phyloP scores from a whole-genome alignment of 1,139 yeast species.

The Saccharomycopsis hybrid region DNA sequence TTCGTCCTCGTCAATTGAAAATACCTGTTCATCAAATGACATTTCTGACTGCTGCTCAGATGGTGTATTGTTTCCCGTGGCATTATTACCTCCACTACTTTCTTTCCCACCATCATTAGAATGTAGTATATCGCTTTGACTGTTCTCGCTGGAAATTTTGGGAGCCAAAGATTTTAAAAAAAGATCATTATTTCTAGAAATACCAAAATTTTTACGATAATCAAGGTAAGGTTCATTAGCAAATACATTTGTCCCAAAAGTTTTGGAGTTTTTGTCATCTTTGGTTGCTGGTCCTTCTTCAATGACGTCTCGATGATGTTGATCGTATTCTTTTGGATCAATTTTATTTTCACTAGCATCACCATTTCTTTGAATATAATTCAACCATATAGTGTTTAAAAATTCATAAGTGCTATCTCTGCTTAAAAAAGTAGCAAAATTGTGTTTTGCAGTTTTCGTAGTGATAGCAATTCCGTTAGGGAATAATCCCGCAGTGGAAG shows the following conservation, averaged over 20 bases:
- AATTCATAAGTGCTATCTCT: conserved; percentile 61
- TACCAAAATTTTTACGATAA: background rate
- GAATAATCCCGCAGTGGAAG: conserved; percentile 64
- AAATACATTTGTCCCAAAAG: background rate
- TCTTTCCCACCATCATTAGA: too few species aligned
- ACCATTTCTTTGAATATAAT: conserved; percentile 16
- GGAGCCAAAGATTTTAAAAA: conserved; percentile 1
- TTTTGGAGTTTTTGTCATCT: background rate
- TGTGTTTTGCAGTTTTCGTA: conserved; percentile 63
- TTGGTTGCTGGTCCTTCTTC: too few species aligned
- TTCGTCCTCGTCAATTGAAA: conserved; percentile 22
- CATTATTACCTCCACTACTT: too few species aligned
- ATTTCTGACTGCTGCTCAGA: too few species aligned
- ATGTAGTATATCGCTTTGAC: too few species aligned
- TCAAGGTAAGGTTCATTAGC: conserved; percentile 1
- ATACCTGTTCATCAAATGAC: conserved; percentile 14
- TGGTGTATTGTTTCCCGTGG: too few species aligned
- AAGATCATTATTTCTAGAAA: background rate
- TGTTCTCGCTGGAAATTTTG: too few species aligned
- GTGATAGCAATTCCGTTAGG: conserved; percentile 70
- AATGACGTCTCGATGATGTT: too few species aligned
- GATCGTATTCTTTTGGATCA: too few species aligned
- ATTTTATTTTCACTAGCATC: too few species aligned
- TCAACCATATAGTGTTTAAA: conserved; percentile 54
- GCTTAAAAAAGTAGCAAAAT: conserved; percentile 65